A percentile compares a stretch with the other conserved stretches of the same genome.
phyloP scores from a whole-genome alignment of 257 asterid species.

The Misopates orontium region DNA sequence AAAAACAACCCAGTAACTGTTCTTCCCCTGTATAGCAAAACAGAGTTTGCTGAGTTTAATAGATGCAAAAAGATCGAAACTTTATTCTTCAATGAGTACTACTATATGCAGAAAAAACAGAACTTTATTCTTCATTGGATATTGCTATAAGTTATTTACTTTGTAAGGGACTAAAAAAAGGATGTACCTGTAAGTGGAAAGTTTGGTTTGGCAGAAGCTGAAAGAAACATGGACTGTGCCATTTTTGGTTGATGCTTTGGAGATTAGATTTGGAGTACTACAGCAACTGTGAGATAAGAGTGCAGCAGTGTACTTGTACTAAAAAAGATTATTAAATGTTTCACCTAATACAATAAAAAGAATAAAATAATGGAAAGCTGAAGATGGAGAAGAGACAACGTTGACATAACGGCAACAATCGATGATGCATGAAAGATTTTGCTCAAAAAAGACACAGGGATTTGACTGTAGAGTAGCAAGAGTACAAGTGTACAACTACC shows the following conservation, averaged over 20 bases:
- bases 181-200: conserved; percentile 26
- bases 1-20: conserved; percentile 28
- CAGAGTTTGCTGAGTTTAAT: background rate
- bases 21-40: conserved; percentile 33
- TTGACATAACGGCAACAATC: too few relatives aligned
- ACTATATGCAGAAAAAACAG: background rate
- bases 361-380: background rate
- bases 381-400: conserved; percentile 1
- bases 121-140: background rate
- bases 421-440: too few relatives aligned
- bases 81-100: background rate
- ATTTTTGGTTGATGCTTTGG: conserved; percentile 14
- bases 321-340: too few relatives aligned
- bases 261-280: too few relatives aligned
- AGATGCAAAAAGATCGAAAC: background rate
- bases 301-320: too few relatives aligned
- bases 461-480: too few relatives aligned
- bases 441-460: too few relatives aligned
- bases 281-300: too few relatives aligned
- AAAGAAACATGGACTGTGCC: conserved; percentile 37
- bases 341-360: too few relatives aligned
- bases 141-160: too few relatives aligned
- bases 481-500: too few relatives aligned
- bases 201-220: conserved; percentile 28
- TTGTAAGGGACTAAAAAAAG: background rate